A percentile compares a stretch with the other conserved stretches of the same genome.
Evolutionary conservation across 2,329 filamentous ascomycete species (phyloP).

Genomic region (Scedosporium boydii): DNA sequence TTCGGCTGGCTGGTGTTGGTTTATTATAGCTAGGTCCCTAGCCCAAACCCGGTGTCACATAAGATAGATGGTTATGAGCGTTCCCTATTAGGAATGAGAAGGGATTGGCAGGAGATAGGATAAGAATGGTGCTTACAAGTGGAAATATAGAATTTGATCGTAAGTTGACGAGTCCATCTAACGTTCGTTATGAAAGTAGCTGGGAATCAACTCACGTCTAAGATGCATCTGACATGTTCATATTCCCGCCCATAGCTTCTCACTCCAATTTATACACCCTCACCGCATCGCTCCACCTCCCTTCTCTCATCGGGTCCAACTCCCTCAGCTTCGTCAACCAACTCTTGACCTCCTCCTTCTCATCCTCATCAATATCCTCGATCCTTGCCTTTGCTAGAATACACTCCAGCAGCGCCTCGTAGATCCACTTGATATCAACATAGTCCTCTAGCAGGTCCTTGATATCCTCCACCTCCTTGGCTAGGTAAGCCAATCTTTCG

Average conservation of each 20-base stretch:
- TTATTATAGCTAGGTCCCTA: no score
- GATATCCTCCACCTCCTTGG: conserved; percentile 64
- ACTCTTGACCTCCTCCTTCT: conserved; percentile 33
- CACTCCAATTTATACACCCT: conserved; percentile 20
- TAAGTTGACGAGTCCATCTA: no score
- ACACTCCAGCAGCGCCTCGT: conserved; percentile 75
- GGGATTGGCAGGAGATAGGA: no score
- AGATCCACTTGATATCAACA: conserved; percentile 65
- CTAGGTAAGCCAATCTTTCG: conserved; percentile 57
- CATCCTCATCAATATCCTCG: conserved; percentile 28
- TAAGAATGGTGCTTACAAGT: no score
- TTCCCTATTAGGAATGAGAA: no score
- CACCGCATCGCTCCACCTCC: conserved; percentile 67
- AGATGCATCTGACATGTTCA: background rate
- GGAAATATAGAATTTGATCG: no score
- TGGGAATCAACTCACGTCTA: no score
- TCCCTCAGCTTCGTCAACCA: conserved; percentile 59
- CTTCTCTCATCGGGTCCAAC: conserved; percentile 64
- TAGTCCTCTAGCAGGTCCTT: conserved; percentile 55
- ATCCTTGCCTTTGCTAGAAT: conserved; percentile 49
- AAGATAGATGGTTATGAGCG: no score
- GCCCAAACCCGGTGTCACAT: no score
- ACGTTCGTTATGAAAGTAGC: no score
- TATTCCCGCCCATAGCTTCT: background rate
- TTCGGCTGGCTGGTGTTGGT: no score